These are phyloP conservation scores for Aspergillus glaucus DNA, from an alignment of 2,329 filamentous ascomycete genomes.

Conservation along the genomic window DNA sequence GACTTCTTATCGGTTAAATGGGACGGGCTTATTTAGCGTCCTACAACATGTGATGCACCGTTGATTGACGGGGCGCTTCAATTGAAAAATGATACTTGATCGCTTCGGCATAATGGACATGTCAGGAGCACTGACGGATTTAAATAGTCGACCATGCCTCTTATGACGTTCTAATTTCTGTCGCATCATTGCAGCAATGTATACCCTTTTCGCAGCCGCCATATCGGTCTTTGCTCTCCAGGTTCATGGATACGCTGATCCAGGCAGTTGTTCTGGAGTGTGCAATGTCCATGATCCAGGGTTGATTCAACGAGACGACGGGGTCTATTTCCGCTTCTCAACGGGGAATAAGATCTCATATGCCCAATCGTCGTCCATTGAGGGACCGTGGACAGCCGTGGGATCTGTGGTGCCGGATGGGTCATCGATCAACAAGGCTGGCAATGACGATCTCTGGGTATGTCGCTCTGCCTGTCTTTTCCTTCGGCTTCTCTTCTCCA, in stretches of 20 bases:
- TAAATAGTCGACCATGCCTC: not conserved
- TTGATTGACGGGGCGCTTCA: too few relatives aligned
- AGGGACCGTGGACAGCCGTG: constrained; percentile 46
- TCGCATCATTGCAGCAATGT: not conserved
- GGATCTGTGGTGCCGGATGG: constrained; percentile 42
- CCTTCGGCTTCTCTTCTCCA: not conserved
- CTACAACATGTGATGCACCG: too few relatives aligned
- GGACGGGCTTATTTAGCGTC: too few relatives aligned
- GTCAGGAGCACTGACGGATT: not conserved
- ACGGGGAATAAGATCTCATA: constrained; percentile 46
- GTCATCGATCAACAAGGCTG: constrained; percentile 39
- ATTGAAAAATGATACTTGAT: too few relatives aligned
- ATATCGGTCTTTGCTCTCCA: constrained; percentile 19
- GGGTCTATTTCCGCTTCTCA: constrained; percentile 49
- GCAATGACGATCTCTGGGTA: constrained; percentile 47
- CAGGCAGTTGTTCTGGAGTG: constrained; percentile 25
- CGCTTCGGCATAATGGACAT: too few relatives aligned
- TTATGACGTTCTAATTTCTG: not conserved
- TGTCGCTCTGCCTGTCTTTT: constrained; percentile 3
- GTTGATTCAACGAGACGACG: constrained; percentile 45
- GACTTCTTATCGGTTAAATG: too few relatives aligned
- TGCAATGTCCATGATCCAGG: constrained; percentile 44
- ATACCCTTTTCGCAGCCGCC: not conserved
- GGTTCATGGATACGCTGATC: constrained; percentile 22
- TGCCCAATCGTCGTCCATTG: constrained; percentile 32